Base-by-base conservation (phyloP, 2,329 filamentous ascomycete genomes). In the Alternaria angustiovoidea region DNA sequence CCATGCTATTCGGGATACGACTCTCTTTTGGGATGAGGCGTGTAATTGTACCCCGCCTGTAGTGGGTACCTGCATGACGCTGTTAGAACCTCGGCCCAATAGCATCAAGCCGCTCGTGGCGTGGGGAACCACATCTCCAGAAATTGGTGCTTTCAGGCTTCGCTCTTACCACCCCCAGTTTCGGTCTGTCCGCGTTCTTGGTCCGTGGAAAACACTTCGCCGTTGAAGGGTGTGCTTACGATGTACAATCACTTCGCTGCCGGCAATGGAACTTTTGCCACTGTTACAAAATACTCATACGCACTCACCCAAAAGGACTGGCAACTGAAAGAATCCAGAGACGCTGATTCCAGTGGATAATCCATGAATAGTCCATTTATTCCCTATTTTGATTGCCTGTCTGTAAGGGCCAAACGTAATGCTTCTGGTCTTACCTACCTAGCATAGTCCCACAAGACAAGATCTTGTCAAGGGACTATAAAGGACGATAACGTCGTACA, bases 61-160 rank as follows among this genome's bases (percentile, higher is more conserved):
- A 26, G 28, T 48, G 51, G 54, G 44, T 59, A 49, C 56, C n/a
- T 51, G 36, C 38, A 59, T 55, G 56, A 42, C 56, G 44, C 28
- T 46, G 16, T 38, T 26, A 22, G n/a, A 26, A 28, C 47, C 44
- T 34, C 38, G 54, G 28, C 30, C 44, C 36, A 51, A 43, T 43
- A 4, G 11, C 20, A 28, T n/a, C 32, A 16, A 44, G 41, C 41
- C 42, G 42, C 16, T 22, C 11, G 28, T 30, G 28, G 28, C 38
- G n/a, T 43, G 24, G 14, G 1, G 1, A 30, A 26, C 18, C 7
- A 36, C 18, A 48, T 48, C 46, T 48, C 44, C 22, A 43, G 6
- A 47, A 11, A 16, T 16, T 4, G 36, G 12, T 32, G 36, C 18
- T 16, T 52, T 41, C 49, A 20, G 2, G 16, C 16, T 5, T 52